Evolutionary conservation across 768 basidiomycete species (phyloP).

Genomic region (Russula griseocarnosa): DNA sequence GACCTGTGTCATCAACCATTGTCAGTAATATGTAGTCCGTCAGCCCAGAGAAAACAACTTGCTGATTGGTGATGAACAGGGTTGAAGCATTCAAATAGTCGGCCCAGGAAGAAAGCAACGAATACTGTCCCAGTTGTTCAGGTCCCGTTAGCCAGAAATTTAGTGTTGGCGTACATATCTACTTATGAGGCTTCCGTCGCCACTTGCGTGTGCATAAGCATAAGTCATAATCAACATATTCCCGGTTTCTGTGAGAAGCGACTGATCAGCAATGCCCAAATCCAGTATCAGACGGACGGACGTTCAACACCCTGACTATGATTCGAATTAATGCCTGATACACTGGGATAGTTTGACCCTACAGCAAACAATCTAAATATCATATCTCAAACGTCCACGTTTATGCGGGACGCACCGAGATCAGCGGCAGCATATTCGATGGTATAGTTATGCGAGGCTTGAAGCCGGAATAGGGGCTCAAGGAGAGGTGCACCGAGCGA

Average conservation of each 20-base stretch:
- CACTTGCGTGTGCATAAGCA: constrained; percentile 31
- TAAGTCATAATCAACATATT: constrained; percentile 39
- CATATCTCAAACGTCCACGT: neutral
- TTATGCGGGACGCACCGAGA: constrained; percentile 24
- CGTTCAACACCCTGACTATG: constrained; percentile 16
- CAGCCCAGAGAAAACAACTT: constrained; percentile 48
- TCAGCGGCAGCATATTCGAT: neutral
- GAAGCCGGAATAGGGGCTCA: constrained; percentile 27
- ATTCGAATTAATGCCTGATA: neutral
- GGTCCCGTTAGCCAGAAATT: no score
- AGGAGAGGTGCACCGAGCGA: constrained; percentile 36
- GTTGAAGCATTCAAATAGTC: constrained; percentile 36
- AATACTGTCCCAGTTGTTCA: constrained; percentile 26
- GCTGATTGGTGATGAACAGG: constrained; percentile 50
- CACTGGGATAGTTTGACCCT: constrained; percentile 16
- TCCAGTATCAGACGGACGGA: neutral
- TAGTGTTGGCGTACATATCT: constrained; percentile 24
- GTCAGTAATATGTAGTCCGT: constrained; percentile 32
- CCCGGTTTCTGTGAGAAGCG: constrained; percentile 30
- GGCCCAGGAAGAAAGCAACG: constrained; percentile 35
- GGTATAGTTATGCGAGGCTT: neutral
- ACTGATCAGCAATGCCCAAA: neutral
- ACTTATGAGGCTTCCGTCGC: constrained; percentile 30
- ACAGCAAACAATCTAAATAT: neutral
- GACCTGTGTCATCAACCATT: constrained; percentile 17